Evolutionary conservation across 169 alveolate species (phyloP).

Genomic region (Plasmodium inui): DNA sequence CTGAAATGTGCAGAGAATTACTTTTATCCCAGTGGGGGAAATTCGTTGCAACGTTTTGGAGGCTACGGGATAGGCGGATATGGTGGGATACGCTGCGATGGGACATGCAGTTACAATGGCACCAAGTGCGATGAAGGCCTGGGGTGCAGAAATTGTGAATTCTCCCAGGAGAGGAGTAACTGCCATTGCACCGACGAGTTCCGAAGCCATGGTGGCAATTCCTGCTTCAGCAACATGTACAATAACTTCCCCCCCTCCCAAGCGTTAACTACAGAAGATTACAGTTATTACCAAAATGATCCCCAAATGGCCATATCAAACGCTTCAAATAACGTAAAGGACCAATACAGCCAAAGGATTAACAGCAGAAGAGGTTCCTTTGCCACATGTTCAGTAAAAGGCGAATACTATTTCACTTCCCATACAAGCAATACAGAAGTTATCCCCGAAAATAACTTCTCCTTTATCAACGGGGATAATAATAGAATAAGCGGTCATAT

Average conservation of each 20-base stretch:
- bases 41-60: background rate
- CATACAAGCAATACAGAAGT: background rate
- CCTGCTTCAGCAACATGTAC: background rate
- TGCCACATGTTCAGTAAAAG: background rate
- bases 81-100: background rate
- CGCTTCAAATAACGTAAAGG: slow-evolving; percentile 5
- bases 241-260: slow-evolving; percentile 1
- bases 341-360: background rate
- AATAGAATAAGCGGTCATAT: background rate
- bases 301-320: background rate
- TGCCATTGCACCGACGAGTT: background rate
- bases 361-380: background rate
- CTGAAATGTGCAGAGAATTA: background rate
- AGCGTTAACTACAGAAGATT: background rate
- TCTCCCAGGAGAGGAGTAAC: background rate
- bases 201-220: background rate
- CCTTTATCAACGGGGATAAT: background rate
- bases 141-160: background rate
- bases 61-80: background rate
- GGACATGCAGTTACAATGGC: background rate
- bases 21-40: background rate
- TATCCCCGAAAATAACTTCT: background rate
- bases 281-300: background rate
- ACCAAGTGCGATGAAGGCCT: background rate
- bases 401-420: background rate